Base-by-base conservation (phyloP, 208 protist species). In the Acanthamoeba lugdunensis region DNA sequence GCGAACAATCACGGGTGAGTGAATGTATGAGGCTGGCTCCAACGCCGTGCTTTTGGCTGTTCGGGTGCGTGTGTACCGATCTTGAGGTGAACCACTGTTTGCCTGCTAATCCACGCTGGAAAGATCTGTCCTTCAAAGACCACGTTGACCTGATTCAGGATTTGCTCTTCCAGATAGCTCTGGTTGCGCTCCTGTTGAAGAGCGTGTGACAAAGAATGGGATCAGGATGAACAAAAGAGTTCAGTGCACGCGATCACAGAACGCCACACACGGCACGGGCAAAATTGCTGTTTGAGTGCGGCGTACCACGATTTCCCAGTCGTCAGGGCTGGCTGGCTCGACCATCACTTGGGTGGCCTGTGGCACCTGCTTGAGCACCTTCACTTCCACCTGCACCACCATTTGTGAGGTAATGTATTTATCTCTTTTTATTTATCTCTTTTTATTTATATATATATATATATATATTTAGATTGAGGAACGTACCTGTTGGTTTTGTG, bases 111-210 rank as follows among this genome's bases (percentile, higher is more conserved):
- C 84, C 91, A 94, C 33, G 93, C 75, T 0, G 94, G 94, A 65
- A 95, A 41, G 2, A 94, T 89, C 77, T 95, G 94, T 63, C 75
- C 92, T 45, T 45, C 48, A 45, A 50, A 91, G 54, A 95, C 28
- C 6, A 95, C 87, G 88, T 94, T 94, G 21, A 95, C 30, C 90
- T 95, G 94, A 71, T 95, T 94, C 21, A 95, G 28, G 4, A 95
- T 33, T 30, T 95, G 94, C 61, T 95, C 48, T 48, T 95, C 94
- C 4, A 95, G 45, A 56, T 95, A 95, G 56, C 93, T 71, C 63
- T 65, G 56, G 79, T 95, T 89, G 11, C 94, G 54, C n/a, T 95
- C 94, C 90, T 92, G 87, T 2, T 18, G 13, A 54, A 16, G 50
- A 18, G 50, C 2, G 50, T 0, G 50, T 16, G 50, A 54, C 50